These are phyloP conservation scores for Blastobotrys robertii DNA, from an alignment of 805 yeast species.

Conservation along the genomic window DNA sequence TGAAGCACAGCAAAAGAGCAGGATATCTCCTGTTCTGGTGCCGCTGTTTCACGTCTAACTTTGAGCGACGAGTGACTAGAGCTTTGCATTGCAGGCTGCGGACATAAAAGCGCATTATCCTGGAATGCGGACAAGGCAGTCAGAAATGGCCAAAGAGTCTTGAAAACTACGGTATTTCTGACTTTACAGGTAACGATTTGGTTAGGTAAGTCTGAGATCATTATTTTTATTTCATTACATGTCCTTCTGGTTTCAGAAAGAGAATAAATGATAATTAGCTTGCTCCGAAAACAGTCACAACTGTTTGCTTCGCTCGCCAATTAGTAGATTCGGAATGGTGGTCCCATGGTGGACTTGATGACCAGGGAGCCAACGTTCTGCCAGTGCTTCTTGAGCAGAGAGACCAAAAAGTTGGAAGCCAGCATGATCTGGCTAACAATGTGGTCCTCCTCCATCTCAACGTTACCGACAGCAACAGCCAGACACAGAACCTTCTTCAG, in stretches of 20 bases:
- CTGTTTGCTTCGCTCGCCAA: too few species aligned
- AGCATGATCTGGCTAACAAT: constrained; percentile 96
- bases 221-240: background rate
- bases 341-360: constrained; percentile 99
- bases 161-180: too few species aligned
- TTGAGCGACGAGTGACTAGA: too few species aligned
- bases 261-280: background rate
- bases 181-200: too few species aligned
- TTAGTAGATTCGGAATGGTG: constrained; percentile 99
- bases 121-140: too few species aligned
- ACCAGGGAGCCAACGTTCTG: constrained; percentile 99
- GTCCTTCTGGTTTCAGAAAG: background rate
- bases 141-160: too few species aligned
- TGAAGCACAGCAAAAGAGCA: too few species aligned
- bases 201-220: background rate
- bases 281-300: constrained; percentile 1
- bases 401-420: constrained; percentile 98
- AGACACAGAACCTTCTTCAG: constrained; percentile 99
- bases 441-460: constrained; percentile 96
- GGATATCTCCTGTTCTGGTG: too few species aligned
- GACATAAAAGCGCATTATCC: too few species aligned
- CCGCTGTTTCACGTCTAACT: too few species aligned
- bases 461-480: constrained; percentile 99
- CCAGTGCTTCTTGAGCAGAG: constrained; percentile 99
- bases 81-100: too few species aligned